These are phyloP conservation scores for Aurinia saxatilis DNA, from an alignment of 345 rosid species.

Conservation along the genomic window DNA sequence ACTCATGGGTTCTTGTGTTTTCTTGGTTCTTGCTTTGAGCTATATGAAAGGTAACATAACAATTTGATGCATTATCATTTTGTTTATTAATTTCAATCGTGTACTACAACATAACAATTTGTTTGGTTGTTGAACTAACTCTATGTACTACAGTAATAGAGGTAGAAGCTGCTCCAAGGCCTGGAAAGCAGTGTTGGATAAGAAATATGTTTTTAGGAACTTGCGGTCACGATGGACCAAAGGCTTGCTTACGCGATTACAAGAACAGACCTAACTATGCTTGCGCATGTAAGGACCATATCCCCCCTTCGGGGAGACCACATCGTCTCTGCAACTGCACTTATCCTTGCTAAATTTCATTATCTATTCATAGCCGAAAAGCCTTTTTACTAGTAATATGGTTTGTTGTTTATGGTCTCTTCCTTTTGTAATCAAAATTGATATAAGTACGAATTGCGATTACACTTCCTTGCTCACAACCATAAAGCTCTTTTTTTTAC, in stretches of 20 bases:
- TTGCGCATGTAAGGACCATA: neutral
- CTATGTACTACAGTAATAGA: constrained; percentile 1
- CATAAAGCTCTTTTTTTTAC: too few relatives aligned
- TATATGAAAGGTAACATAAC: neutral
- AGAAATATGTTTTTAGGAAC: neutral
- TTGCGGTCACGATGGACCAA: neutral
- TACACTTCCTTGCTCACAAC: too few relatives aligned
- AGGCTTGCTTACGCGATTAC: neutral
- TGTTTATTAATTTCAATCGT: too few relatives aligned
- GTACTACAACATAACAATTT: too few relatives aligned
- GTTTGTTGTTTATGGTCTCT: too few relatives aligned
- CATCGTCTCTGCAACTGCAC: neutral
- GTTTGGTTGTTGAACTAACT: too few relatives aligned
- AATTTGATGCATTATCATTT: neutral
- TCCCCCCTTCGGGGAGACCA: neutral
- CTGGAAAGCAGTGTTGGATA: neutral
- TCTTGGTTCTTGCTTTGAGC: neutral
- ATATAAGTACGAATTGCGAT: too few relatives aligned
- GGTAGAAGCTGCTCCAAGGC: neutral
- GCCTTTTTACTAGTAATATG: neutral
- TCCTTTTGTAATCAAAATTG: too few relatives aligned
- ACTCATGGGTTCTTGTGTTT: neutral
- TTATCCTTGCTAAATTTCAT: neutral
- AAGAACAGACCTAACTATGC: neutral
- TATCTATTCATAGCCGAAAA: neutral